phyloP scores from a whole-genome alignment of 2,329 filamentous ascomycete species.

The Colletotrichum sp. region DNA sequence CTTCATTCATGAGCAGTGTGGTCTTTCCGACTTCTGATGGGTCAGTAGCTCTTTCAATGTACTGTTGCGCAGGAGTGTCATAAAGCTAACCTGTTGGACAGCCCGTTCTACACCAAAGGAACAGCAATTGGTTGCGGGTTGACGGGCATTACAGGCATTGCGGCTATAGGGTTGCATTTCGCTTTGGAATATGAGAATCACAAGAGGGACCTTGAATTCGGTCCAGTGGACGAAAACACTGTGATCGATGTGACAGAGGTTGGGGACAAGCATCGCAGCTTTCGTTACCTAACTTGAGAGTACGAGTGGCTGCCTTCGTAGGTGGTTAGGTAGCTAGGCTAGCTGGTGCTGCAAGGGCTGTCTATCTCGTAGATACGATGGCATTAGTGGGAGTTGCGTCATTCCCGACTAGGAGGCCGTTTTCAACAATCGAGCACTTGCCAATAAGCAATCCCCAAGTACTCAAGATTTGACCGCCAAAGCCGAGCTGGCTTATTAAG shows the following conservation, averaged over 20 bases:
- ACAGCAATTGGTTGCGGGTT: constrained; percentile 24
- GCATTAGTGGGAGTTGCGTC: background rate
- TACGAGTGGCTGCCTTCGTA: background rate
- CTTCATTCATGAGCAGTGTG: constrained; percentile 31
- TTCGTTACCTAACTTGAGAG: constrained; percentile 22
- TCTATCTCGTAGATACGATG: background rate
- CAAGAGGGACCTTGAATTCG: constrained; percentile 16
- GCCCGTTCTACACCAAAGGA: constrained; percentile 23
- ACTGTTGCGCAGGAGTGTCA: background rate
- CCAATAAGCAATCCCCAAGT: background rate
- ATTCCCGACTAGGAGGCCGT: background rate
- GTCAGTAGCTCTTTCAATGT: constrained; percentile 15
- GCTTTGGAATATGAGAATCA: constrained; percentile 21
- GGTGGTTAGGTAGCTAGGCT: background rate
- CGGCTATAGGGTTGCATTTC: constrained; percentile 20
- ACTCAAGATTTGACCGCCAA: background rate
- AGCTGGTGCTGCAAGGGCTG: background rate
- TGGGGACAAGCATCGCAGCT: constrained; percentile 21
- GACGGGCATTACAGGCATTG: constrained; percentile 16
- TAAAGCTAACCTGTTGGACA: background rate
- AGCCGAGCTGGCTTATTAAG: background rate
- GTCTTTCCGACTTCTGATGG: constrained; percentile 27
- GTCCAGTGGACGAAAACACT: background rate
- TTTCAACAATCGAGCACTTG: background rate
- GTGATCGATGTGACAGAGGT: constrained; percentile 21